Evolutionary conservation across 495 filamentous ascomycete species (phyloP).

Genomic region (Tuber umbilicatum): DNA sequence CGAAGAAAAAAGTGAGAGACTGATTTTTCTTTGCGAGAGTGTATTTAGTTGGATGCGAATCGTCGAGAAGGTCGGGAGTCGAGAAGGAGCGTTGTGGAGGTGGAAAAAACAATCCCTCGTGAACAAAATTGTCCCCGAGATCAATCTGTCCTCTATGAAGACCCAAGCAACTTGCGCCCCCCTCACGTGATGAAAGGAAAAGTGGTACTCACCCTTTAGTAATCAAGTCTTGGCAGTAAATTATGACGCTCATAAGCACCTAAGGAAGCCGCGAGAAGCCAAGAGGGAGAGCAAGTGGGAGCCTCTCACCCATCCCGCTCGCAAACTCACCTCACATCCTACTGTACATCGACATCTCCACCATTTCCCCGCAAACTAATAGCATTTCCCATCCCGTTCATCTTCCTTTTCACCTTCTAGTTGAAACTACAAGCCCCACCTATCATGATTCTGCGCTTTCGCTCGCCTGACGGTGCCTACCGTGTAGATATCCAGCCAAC

Average conservation of each 20-base stretch:
- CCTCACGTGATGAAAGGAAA: background rate
- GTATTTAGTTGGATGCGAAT: constrained; percentile 23
- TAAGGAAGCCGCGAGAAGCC: background rate
- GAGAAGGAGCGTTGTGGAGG: constrained; percentile 1
- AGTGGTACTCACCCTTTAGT: background rate
- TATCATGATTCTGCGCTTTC: constrained; percentile 62
- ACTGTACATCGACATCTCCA: constrained; percentile 6
- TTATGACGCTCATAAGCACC: background rate
- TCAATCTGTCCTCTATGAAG: background rate
- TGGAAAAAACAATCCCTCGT: background rate
- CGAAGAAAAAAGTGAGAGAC: background rate
- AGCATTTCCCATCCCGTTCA: constrained; percentile 24
- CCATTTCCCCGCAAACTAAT: background rate
- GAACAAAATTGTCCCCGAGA: constrained; percentile 3
- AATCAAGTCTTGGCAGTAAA: background rate
- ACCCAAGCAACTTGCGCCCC: background rate
- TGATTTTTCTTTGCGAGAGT: background rate
- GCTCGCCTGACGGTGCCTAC: constrained; percentile 63
- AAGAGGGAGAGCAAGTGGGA: background rate
- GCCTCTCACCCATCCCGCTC: constrained; percentile 27
- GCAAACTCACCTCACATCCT: background rate
- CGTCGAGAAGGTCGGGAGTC: constrained; percentile 12
- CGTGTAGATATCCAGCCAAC: constrained; percentile 58
- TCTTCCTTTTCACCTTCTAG: constrained; percentile 15
- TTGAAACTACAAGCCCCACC: constrained; percentile 7